Conservation (phyloP, 2,329 filamentous ascomycete genomes). For the Didymella lethalis region DNA sequence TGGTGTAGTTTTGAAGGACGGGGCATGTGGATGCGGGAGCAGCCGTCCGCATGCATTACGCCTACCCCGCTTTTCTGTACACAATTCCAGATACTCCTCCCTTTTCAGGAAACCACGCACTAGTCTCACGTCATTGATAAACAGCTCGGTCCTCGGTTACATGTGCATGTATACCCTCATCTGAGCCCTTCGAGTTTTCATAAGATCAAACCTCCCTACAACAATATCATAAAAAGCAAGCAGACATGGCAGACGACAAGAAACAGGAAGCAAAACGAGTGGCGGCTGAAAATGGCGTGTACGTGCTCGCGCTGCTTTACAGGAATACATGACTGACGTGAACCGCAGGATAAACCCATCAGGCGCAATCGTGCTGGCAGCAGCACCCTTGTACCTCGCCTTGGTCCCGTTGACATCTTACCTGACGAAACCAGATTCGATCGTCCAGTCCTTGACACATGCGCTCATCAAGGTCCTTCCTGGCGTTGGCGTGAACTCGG, state of each 20-base stretch:
- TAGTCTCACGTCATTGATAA: conserved; percentile 4
- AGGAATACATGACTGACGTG: background rate
- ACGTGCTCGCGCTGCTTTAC: background rate
- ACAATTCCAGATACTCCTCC: conserved; percentile 15
- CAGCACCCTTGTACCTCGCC: conserved; percentile 32
- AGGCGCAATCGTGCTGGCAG: conserved; percentile 25
- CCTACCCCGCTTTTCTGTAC: conserved; percentile 16
- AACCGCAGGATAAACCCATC: conserved; percentile 27
- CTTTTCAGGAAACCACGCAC: conserved; percentile 9
- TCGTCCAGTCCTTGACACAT: conserved; percentile 32
- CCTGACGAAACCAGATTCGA: conserved; percentile 32
- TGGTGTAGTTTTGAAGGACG: background rate
- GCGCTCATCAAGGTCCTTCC: conserved; percentile 33
- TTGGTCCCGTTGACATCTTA: conserved; percentile 30
- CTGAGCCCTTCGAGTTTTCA: background rate
- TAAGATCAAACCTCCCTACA: background rate
- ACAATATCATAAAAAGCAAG: background rate
- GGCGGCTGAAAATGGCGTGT: conserved; percentile 31
- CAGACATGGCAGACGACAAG: conserved; percentile 32
- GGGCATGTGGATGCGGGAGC: conserved; percentile 11
- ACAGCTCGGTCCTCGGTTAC: conserved; percentile 6
- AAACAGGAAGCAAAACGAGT: conserved; percentile 27
- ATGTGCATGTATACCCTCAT: conserved; percentile 6
- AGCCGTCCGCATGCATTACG: conserved; percentile 7
- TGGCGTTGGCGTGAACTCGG: conserved; percentile 28